phyloP scores from a whole-genome alignment of 106 monocot species.

The Dioscorea zingiberensis region DNA sequence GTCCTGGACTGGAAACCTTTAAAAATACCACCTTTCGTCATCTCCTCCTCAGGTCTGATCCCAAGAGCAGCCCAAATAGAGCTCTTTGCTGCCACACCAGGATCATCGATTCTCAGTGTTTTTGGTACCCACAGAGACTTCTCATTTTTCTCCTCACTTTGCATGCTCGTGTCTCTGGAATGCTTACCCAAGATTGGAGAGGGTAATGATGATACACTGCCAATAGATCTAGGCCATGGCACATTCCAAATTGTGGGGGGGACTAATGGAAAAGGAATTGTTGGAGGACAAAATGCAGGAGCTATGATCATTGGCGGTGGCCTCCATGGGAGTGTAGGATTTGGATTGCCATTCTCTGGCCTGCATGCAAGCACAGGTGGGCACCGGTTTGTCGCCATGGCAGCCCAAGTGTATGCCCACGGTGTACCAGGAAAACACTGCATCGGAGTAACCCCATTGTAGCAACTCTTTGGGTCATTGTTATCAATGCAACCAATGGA shows the following conservation, averaged over 20 bases:
- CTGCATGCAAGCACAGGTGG: conserved; percentile 14
- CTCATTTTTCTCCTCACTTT: conserved; percentile 17
- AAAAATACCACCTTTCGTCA: conserved; percentile 25
- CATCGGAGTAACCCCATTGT: background rate
- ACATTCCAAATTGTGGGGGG: conserved; percentile 23
- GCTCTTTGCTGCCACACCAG: conserved; percentile 55
- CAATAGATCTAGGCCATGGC: conserved; percentile 9
- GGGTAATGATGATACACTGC: conserved; percentile 2
- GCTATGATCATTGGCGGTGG: conserved; percentile 21
- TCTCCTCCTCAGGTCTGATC: conserved; percentile 25
- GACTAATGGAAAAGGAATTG: conserved; percentile 31
- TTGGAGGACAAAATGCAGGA: conserved; percentile 21
- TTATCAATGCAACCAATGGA: background rate
- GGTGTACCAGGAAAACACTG: conserved; percentile 12
- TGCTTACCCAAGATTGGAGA: conserved; percentile 35
- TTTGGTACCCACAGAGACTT: conserved; percentile 54
- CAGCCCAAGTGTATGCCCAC: conserved; percentile 24
- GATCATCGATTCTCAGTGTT: conserved; percentile 63
- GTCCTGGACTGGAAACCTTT: conserved; percentile 24
- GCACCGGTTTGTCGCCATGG: conserved; percentile 4
- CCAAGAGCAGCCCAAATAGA: conserved; percentile 64
- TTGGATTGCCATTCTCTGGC: conserved; percentile 20
- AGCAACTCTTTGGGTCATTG: background rate
- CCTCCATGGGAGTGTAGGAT: conserved; percentile 8
- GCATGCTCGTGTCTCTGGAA: conserved; percentile 15